Conservation (phyloP, 2,329 filamentous ascomycete genomes). For the Claviceps africana region DNA sequence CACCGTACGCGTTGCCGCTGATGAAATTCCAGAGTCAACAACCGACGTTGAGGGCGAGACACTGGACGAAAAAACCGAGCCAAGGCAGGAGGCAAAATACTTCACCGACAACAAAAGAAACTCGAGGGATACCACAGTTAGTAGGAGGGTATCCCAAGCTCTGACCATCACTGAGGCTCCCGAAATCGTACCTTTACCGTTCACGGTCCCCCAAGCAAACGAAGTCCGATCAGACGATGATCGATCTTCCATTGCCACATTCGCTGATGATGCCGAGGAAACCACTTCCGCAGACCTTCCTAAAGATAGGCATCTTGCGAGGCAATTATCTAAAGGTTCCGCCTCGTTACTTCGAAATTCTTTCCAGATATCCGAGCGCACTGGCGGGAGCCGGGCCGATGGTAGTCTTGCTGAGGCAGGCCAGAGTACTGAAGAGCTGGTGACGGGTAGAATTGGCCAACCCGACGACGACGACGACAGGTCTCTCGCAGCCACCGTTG, state of each 20-base stretch:
- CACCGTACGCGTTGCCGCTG: conserved; percentile 38
- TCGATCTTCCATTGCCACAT: conserved; percentile 55
- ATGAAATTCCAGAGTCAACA: conserved; percentile 26
- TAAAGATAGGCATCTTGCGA: conserved; percentile 24
- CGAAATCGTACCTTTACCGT: conserved; percentile 50
- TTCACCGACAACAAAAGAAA: conserved; percentile 9
- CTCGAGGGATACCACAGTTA: conserved; percentile 10
- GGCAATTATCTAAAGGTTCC: conserved; percentile 35
- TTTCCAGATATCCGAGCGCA: conserved; percentile 21
- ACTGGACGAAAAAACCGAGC: conserved; percentile 17
- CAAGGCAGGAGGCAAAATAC: conserved; percentile 9
- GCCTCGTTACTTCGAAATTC: conserved; percentile 28
- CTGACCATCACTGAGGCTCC: conserved; percentile 24
- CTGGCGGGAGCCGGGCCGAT: conserved; percentile 4
- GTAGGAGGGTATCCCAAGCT: conserved; percentile 7
- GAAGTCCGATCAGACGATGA: conserved; percentile 29
- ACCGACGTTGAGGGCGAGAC: conserved; percentile 11
- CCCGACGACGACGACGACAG: conserved; percentile 28
- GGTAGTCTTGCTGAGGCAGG: conserved; percentile 11
- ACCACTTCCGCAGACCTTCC: conserved; percentile 13
- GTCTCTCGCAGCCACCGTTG: conserved; percentile 45
- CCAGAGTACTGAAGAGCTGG: conserved; percentile 33
- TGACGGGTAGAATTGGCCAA: conserved; percentile 20
- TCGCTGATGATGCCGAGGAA: conserved; percentile 46
- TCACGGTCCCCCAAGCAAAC: conserved; percentile 39